Evolutionary conservation across 495 filamentous ascomycete species (phyloP).

Genomic region (Chaetomidium leptoderma): DNA sequence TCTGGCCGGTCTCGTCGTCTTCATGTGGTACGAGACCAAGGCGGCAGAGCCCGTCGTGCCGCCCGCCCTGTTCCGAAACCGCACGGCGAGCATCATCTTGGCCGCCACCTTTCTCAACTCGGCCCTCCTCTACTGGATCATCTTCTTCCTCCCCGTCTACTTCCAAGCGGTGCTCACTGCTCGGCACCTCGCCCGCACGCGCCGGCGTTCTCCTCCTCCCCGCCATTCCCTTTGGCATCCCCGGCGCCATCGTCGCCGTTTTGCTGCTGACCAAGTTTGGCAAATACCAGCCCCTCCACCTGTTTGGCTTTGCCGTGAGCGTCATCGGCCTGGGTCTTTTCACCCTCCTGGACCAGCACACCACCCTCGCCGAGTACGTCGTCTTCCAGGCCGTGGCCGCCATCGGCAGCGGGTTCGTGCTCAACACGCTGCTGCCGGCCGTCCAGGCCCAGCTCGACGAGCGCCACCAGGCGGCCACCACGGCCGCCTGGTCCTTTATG

Average conservation of each 20-base stretch:
- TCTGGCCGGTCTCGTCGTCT: slow-evolving; percentile 22
- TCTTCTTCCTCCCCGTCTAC: slow-evolving; percentile 48
- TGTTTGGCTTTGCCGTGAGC: slow-evolving; percentile 37
- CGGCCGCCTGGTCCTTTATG: slow-evolving; percentile 44
- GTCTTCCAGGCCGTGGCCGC: slow-evolving; percentile 20
- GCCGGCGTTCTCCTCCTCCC: slow-evolving; percentile 43
- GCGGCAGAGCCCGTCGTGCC: slow-evolving; percentile 29
- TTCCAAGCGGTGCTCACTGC: slow-evolving; percentile 42
- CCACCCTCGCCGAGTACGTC: slow-evolving; percentile 4
- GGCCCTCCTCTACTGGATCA: slow-evolving; percentile 31
- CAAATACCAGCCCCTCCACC: slow-evolving; percentile 44
- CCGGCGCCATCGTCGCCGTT: slow-evolving; percentile 29
- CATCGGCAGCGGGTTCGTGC: slow-evolving; percentile 32
- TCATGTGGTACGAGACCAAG: slow-evolving; percentile 25
- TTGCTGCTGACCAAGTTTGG: slow-evolving; percentile 34
- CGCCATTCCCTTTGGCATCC: slow-evolving; percentile 29
- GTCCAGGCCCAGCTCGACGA: slow-evolving; percentile 38
- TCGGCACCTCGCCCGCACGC: slow-evolving; percentile 20
- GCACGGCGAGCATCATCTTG: slow-evolving; percentile 27
- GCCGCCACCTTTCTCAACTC: slow-evolving; percentile 26
- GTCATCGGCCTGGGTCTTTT: slow-evolving; percentile 43
- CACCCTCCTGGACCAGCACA: slow-evolving; percentile 25
- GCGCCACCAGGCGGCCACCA: slow-evolving; percentile 39
- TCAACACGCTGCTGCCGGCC: slow-evolving; percentile 36
- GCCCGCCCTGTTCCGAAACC: slow-evolving; percentile 28